Conservation (phyloP, 805 yeast genomes). For the Teunomyces stri region DNA sequence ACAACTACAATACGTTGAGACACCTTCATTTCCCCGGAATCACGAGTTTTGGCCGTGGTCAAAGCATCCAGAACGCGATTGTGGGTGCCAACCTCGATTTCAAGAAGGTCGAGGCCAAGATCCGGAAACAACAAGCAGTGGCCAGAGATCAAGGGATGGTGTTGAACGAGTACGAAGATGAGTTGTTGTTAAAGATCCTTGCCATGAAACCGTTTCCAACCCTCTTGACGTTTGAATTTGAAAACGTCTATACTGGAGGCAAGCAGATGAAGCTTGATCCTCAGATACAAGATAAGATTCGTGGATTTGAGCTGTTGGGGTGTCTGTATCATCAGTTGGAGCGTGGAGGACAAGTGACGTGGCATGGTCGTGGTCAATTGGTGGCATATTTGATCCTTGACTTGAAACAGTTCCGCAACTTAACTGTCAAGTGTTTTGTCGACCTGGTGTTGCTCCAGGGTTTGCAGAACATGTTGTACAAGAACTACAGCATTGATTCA, state of each 20-base stretch:
- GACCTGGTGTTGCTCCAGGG: constrained; percentile 57
- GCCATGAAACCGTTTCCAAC: constrained; percentile 59
- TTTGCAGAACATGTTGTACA: constrained; percentile 46
- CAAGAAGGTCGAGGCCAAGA: constrained; percentile 51
- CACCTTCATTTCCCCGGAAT: constrained; percentile 44
- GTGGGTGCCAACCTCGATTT: constrained; percentile 56
- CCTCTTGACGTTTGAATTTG: constrained; percentile 78
- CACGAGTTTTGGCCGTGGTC: constrained; percentile 46
- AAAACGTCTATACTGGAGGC: constrained; percentile 89
- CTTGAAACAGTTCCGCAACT: constrained; percentile 53
- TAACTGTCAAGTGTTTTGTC: constrained; percentile 66
- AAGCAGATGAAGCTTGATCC: constrained; percentile 66
- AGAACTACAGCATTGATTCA: constrained; percentile 41
- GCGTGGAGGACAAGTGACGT: constrained; percentile 95
- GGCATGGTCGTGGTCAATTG: constrained; percentile 94
- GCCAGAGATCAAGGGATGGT: constrained; percentile 38
- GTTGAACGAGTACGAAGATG: constrained; percentile 48
- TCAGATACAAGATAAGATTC: constrained; percentile 25
- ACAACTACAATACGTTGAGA: constrained; percentile 33
- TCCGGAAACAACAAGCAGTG: constrained; percentile 37
- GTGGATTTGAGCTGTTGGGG: constrained; percentile 30
- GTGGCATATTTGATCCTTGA: constrained; percentile 77
- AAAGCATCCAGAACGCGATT: constrained; percentile 53
- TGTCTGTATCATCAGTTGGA: constrained; percentile 73
- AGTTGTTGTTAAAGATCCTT: constrained; percentile 42